Base-by-base conservation (phyloP, 306 rosid species). In the Luffa acutangula region DNA sequence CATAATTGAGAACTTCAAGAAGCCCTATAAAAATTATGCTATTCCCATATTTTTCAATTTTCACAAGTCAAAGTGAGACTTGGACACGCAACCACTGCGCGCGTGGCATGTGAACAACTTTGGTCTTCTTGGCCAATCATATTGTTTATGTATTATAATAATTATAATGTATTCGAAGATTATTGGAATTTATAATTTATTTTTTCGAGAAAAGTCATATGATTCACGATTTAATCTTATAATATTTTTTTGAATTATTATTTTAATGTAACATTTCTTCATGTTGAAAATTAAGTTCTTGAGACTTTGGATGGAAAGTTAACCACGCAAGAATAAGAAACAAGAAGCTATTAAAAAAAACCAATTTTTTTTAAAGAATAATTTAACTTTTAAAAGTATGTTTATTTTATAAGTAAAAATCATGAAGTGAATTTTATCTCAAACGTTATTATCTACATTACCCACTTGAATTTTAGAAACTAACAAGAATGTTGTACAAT, bases 141-240 rank as follows among this genome's bases (percentile, higher is more conserved):
- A 10, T 43, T 20, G 36, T 45, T 45, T 25, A 45, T 7, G 9
- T 43, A 43, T 9, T 70, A 20, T 12, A 20, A 67, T 7, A n/a
- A 41, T 34, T 18, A 62, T n/a, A 67, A 67, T 67, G 1, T 71
- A 12, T 20, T 45, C 48, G 17, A 18, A 71, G 20, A 46, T 11
- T 71, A 46, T 71, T 46, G 33, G 49, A 71, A 46, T 20, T 45
- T 43, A 12, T 25, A 14, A 71, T 70, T 43, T 41, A 69, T 43
- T 69, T 18, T 70, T 7, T 45, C 20, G 13, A 72, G 21, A 48
- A 72, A 72, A 72, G 42, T 20, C 77, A 46, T 72, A 48, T 73
- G 78, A 73, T 48, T 73, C 78, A 49, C 78, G 60, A 73, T 48
- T 46, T 14, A 46, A 48, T 73, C 5, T 73, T 73, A 49, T 49